phyloP scores from a whole-genome alignment of 768 basidiomycete genomes.

The Tylopilus vinaceipallidus region DNA sequence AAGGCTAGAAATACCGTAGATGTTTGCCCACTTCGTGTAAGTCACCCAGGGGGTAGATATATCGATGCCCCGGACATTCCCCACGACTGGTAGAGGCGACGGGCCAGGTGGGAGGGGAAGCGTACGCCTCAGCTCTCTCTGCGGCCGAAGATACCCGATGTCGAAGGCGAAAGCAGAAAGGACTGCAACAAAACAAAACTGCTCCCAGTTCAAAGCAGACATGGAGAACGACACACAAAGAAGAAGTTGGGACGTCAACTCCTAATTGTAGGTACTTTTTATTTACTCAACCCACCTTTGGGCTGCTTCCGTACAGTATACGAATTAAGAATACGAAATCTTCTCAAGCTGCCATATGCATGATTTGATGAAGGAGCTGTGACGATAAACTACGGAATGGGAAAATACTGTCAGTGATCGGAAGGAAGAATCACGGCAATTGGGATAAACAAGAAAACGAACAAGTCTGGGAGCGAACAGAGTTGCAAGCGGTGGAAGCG shows the following conservation, averaged over 20 bases:
- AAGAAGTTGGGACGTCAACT: no score
- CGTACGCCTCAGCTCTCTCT: slow-evolving; percentile 3
- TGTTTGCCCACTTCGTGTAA: slow-evolving; percentile 17
- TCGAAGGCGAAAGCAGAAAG: slow-evolving; percentile 9
- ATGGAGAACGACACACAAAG: background rate
- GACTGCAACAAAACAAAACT: slow-evolving; percentile 9
- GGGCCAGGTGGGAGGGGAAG: slow-evolving; percentile 23
- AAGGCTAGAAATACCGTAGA: slow-evolving; percentile 10
- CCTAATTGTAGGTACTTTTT: slow-evolving; percentile 4
- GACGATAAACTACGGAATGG: no score
- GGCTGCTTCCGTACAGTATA: background rate
- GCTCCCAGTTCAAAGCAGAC: slow-evolving; percentile 7
- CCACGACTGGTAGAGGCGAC: slow-evolving; percentile 14
- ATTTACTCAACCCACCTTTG: background rate
- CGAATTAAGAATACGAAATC: background rate
- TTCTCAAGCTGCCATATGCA: no score
- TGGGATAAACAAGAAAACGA: background rate
- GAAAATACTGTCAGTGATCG: background rate
- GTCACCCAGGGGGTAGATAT: slow-evolving; percentile 17
- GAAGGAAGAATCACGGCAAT: background rate
- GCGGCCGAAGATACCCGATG: background rate
- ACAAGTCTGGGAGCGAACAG: no score
- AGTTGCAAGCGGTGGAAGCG: no score
- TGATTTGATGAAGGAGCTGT: no score
- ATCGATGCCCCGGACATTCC: slow-evolving; percentile 19